Conservation (phyloP, 306 rosid genomes). For the Vachellia pachyceras region DNA sequence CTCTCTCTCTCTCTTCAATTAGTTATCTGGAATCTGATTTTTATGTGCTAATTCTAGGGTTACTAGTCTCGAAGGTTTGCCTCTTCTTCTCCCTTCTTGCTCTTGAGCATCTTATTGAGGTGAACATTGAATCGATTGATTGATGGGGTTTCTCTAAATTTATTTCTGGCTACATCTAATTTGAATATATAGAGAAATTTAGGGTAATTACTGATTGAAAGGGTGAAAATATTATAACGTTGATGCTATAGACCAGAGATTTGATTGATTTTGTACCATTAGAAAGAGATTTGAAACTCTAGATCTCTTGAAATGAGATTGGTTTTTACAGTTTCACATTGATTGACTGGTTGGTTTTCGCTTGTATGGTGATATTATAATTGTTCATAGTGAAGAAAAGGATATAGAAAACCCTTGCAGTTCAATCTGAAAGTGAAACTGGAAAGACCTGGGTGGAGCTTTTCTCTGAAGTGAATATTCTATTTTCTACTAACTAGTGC, state of each 20-base stretch:
- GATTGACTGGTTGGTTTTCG: too few species aligned
- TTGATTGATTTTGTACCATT: not conserved
- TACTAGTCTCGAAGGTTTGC: not conserved
- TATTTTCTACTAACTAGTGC: not conserved
- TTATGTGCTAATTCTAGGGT: slow-evolving; percentile 34
- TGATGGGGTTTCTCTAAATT: slow-evolving; percentile 31
- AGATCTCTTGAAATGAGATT: slow-evolving; percentile 14
- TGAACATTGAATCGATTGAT: slow-evolving; percentile 25
- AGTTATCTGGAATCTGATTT: slow-evolving; percentile 20
- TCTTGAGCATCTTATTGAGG: not conserved
- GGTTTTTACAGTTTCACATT: slow-evolving; percentile 1
- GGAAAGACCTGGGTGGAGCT: slow-evolving; percentile 10
- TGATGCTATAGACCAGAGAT: not conserved
- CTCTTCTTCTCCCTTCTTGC: not conserved
- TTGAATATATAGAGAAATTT: slow-evolving; percentile 26
- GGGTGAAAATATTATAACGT: not conserved
- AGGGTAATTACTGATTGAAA: slow-evolving; percentile 19
- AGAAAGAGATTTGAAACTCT: not conserved
- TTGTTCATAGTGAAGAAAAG: slow-evolving; percentile 15
- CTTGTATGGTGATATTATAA: not conserved
- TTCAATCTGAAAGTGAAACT: slow-evolving; percentile 10
- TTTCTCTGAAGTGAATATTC: not conserved
- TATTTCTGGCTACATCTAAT: slow-evolving; percentile 12
- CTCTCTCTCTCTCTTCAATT: not conserved
- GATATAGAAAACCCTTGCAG: not conserved